Evolutionary conservation across 75 land plant genomes (phyloP), one percentile per base, ranked within the genome.

Genomic region (Cryptomeria japonica): DNA sequence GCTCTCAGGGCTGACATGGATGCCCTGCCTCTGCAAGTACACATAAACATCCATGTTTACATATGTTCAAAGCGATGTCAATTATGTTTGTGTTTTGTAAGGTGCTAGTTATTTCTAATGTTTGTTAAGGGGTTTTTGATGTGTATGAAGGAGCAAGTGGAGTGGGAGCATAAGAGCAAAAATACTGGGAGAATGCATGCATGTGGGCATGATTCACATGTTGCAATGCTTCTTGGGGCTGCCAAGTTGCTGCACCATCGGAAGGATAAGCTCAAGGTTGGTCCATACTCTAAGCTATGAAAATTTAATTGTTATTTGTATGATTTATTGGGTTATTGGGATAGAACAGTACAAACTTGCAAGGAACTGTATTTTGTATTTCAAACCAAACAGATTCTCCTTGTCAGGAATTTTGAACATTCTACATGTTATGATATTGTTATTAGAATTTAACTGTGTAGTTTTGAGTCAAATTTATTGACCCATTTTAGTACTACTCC

Each of bases 181-280:
- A 79, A 87, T 2, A 88, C 91, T 37, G 96, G 99, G 0, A 90
- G 84, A 88, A 97, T 97, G 96, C 97, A 97, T 86, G 96, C 88
- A 0, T 96, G 99, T 86, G 99, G 99, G 34, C 99, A 97, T 82
- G 99, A 97, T 88, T 96, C 94, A 37, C 99, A 97, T 89, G 92
- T 92, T 5, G 78, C 95, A 3, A 97, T 96, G 97, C 96, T 97
- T 41, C 96, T 97, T 32, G 97, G 98, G 19, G 98, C 98, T 86
- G 96, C 97, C 19, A 96, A 92, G 85, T 80, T 97, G 83, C 96
- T 97, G 4, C 86, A 92, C 72, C 88, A 92, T 42, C 83, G 92
- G 14, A 91, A 90, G 83, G 86, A 94, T 78, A 84, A 87, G 3
- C 92, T 91, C 38, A 91, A 94, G 93, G 95, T 93, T 18, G 28